Conservation (phyloP, 208 protist species). For the Perkinsela sp. region DNA sequence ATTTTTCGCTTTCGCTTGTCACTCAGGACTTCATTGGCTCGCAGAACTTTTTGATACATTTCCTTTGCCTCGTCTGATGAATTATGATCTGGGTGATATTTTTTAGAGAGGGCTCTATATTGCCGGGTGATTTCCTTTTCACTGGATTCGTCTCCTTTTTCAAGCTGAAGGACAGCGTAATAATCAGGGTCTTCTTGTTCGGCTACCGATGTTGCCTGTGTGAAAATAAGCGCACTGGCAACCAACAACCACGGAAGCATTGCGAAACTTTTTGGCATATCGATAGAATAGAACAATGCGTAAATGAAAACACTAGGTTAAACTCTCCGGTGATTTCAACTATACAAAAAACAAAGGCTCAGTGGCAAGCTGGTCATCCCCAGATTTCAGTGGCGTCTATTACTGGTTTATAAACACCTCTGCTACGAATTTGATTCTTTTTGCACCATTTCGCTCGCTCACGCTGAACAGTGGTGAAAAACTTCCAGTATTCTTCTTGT, state of each 20-base stretch:
- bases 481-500: slow-evolving; percentile 50
- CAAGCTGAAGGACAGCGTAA: slow-evolving; percentile 28
- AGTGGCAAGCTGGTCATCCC: no score
- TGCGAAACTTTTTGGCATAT: neutral
- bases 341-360: no score
- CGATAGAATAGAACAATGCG: no score
- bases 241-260: neutral
- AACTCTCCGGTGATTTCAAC: no score
- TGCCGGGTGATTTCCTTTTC: slow-evolving; percentile 39
- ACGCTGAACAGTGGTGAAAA: slow-evolving; percentile 66
- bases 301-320: no score
- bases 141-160: slow-evolving; percentile 15
- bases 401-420: slow-evolving; percentile 54
- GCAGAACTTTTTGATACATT: slow-evolving; percentile 32
- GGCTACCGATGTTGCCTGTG: neutral
- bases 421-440: slow-evolving; percentile 48
- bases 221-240: neutral
- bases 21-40: slow-evolving; percentile 61
- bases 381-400: slow-evolving; percentile 63
- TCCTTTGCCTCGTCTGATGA: slow-evolving; percentile 14
- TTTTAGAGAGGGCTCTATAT: slow-evolving; percentile 28
- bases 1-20: slow-evolving; percentile 58
- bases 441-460: slow-evolving; percentile 58
- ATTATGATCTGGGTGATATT: slow-evolving; percentile 49
- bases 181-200: slow-evolving; percentile 19